phyloP scores from a whole-genome alignment of 495 filamentous ascomycete genomes.

The Cercophora samala region DNA sequence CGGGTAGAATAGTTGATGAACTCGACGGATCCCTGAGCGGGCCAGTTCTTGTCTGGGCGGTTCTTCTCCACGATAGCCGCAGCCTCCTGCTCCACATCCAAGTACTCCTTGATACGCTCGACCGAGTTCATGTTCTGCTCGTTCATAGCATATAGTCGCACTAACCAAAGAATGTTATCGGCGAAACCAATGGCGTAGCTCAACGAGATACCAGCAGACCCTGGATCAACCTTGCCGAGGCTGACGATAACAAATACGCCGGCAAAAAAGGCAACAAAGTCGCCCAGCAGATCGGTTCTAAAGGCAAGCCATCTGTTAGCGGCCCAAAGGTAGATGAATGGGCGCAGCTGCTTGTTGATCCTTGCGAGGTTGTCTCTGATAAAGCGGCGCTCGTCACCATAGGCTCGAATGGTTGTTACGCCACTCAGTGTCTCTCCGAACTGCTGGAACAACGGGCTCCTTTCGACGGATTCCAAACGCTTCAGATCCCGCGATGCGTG shows the following conservation, averaged over 20 bases:
- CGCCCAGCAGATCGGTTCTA: conserved; percentile 85
- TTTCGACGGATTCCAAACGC: conserved; percentile 87
- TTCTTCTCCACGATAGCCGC: conserved; percentile 71
- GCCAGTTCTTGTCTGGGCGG: conserved; percentile 77
- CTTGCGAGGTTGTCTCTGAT: conserved; percentile 85
- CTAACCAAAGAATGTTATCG: conserved; percentile 95
- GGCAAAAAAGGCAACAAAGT: conserved; percentile 89
- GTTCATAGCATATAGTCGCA: conserved; percentile 89
- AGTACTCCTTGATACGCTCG: conserved; percentile 95
- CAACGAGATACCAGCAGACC: conserved; percentile 89
- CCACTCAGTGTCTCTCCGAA: conserved; percentile 96
- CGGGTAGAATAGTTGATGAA: conserved; percentile 86
- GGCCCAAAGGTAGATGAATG: conserved; percentile 97
- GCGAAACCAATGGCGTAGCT: conserved; percentile 99
- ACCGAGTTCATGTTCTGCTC: conserved; percentile 99
- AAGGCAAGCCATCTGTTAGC: conserved; percentile 95
- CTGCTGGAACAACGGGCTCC: conserved; percentile 95
- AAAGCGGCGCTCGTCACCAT: conserved; percentile 90
- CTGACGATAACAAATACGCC: conserved; percentile 86
- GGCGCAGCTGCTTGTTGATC: conserved; percentile 87
- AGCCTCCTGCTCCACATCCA: conserved; percentile 95
- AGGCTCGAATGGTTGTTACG: conserved; percentile 96
- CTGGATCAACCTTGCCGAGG: conserved; percentile 83
- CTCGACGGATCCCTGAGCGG: conserved; percentile 76
- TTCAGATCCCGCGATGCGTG: conserved; percentile 91